These are phyloP conservation scores for Pyrus pyrifolia DNA, from an alignment of 306 rosid species.

Conservation along the genomic window DNA sequence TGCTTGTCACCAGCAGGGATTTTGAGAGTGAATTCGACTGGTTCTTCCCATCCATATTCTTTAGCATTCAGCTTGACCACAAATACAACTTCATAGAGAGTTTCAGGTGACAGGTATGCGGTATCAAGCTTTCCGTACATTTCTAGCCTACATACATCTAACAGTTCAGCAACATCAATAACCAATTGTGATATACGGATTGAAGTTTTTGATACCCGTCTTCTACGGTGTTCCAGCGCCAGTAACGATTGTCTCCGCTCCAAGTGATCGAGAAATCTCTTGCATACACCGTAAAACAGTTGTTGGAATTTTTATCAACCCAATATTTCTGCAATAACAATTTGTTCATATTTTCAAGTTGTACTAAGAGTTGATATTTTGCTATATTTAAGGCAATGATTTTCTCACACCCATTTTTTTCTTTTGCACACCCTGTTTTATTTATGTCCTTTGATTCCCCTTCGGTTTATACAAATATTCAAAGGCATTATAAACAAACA, in stretches of 20 bases:
- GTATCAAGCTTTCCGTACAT: conserved; percentile 56
- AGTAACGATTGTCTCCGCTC: conserved; percentile 34
- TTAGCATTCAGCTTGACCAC: conserved; percentile 42
- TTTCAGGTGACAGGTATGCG: conserved; percentile 48
- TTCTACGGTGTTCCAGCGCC: conserved; percentile 41
- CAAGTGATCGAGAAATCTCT: conserved; percentile 55
- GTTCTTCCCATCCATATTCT: conserved; percentile 56
- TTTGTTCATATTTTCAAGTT: background rate
- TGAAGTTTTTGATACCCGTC: conserved; percentile 3
- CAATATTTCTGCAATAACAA: conserved; percentile 26
- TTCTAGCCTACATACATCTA: conserved; percentile 64
- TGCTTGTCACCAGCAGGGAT: conserved; percentile 43
- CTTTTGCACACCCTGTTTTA: too few relatives aligned
- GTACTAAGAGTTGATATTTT: too few relatives aligned
- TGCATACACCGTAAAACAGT: conserved; percentile 66
- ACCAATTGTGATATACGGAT: background rate
- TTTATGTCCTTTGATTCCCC: too few relatives aligned
- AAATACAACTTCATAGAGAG: conserved; percentile 39
- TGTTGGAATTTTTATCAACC: conserved; percentile 36
- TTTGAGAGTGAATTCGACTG: conserved; percentile 40
- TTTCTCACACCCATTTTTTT: too few relatives aligned
- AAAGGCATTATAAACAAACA: too few relatives aligned
- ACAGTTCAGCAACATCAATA: conserved; percentile 34
- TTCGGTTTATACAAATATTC: too few relatives aligned
- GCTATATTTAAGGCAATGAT: too few relatives aligned